phyloP scores from a whole-genome alignment of 345 rosid genomes.

The Erodium maritimum region DNA sequence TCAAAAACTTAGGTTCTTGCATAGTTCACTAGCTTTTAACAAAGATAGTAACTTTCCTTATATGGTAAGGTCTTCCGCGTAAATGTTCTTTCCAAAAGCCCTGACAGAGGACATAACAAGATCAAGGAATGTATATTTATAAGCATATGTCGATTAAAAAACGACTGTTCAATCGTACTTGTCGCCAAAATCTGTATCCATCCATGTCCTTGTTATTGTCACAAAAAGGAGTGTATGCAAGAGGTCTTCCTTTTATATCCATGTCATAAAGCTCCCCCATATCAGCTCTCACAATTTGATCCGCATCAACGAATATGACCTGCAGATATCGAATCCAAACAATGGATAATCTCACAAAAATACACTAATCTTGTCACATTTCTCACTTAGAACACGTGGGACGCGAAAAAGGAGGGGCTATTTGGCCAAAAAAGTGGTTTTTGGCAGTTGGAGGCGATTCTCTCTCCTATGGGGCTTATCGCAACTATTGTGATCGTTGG shows the following conservation, averaged over 20 bases:
- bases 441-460: too few species aligned
- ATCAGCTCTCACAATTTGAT: slow-evolving; percentile 88
- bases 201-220: slow-evolving; percentile 98
- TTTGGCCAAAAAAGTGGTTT: too few species aligned
- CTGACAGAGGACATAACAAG: slow-evolving; percentile 18
- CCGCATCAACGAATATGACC: slow-evolving; percentile 98
- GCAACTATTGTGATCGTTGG: too few species aligned
- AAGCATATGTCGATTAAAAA: too few species aligned
- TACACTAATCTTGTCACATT: too few species aligned
- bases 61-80: slow-evolving; percentile 84
- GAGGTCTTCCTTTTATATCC: slow-evolving; percentile 96
- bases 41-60: slow-evolving; percentile 36
- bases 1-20: slow-evolving; percentile 6
- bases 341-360: too few species aligned
- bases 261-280: slow-evolving; percentile 98
- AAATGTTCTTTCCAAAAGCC: slow-evolving; percentile 99
- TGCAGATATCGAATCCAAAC: too few species aligned
- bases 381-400: too few species aligned
- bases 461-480: too few species aligned
- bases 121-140: too few species aligned
- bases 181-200: slow-evolving; percentile 97
- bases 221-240: slow-evolving; percentile 95
- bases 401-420: too few species aligned
- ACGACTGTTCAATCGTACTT: slow-evolving; percentile 37
- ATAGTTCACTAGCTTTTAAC: not conserved